These are phyloP conservation scores for Podila epicladia DNA, from an alignment of 192 early-diverging fungal species.

Conservation along the genomic window DNA sequence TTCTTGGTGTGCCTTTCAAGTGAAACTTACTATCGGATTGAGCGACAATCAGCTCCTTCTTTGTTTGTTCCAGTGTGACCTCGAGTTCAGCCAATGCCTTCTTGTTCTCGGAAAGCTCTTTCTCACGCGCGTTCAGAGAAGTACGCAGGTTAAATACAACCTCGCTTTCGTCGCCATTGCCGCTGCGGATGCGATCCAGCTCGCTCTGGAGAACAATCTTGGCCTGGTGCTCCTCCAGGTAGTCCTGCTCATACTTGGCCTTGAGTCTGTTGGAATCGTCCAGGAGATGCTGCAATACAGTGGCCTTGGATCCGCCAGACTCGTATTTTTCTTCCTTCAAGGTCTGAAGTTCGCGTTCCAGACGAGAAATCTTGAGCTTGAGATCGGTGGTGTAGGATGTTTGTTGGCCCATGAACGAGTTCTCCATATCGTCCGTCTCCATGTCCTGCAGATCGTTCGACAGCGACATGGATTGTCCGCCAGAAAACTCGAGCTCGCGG, in stretches of 20 bases:
- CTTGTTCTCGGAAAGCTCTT: conserved; percentile 43
- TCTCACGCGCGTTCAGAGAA: conserved; percentile 35
- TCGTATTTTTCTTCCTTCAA: conserved; percentile 46
- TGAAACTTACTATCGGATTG: conserved; percentile 50
- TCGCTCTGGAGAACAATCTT: conserved; percentile 58
- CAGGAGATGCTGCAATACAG: conserved; percentile 66
- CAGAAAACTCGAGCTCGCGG: conserved; percentile 82
- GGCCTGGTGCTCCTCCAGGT: conserved; percentile 58
- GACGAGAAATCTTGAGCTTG: conserved; percentile 23
- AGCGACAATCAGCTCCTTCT: conserved; percentile 43
- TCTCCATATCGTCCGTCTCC: conserved; percentile 45
- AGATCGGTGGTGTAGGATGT: conserved; percentile 35
- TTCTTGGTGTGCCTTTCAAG: not conserved
- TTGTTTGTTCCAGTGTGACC: conserved; percentile 32
- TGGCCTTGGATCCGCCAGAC: conserved; percentile 45
- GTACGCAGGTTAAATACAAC: conserved; percentile 22
- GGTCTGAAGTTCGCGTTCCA: conserved; percentile 43
- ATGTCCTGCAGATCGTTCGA: conserved; percentile 26
- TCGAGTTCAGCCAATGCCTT: conserved; percentile 40
- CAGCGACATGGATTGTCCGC: conserved; percentile 37
- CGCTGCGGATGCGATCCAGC: conserved; percentile 37
- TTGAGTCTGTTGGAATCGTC: conserved; percentile 70
- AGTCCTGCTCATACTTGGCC: conserved; percentile 70
- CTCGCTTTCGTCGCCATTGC: conserved; percentile 38
- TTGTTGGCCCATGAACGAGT: conserved; percentile 36